A percentile compares a stretch with the other conserved stretches of the same genome.
These are phyloP conservation scores for Puccinellia tenuiflora DNA, from an alignment of 176 grass and related monocot genomes.

Conservation along the genomic window DNA sequence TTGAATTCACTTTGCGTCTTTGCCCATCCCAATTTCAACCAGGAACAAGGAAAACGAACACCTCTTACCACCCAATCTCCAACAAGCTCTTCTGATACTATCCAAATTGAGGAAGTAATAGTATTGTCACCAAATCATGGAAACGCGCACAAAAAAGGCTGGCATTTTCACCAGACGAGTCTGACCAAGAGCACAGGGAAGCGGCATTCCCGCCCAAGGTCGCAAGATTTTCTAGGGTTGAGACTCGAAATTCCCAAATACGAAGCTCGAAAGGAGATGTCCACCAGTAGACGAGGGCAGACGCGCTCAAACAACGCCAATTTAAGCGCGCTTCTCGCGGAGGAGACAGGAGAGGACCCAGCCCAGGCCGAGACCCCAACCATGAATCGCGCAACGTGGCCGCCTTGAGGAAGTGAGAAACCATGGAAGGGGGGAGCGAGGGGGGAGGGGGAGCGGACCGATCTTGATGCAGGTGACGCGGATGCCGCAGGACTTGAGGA, in stretches of 20 bases:
- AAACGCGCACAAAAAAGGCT: not conserved
- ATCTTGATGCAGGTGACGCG: conserved; percentile 98
- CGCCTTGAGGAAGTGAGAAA: not conserved
- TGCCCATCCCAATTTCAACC: not conserved
- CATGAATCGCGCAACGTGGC: not conserved
- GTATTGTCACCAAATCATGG: not conserved
- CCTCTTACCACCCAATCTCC: not conserved
- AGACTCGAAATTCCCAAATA: not conserved
- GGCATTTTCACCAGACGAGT: not conserved
- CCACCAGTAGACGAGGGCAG: not conserved
- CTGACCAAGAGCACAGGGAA: not conserved
- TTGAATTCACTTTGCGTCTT: not conserved
- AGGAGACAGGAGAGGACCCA: not conserved
- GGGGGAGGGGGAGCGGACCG: conserved; percentile 26
- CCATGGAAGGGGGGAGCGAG: not conserved
- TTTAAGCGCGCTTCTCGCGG: not conserved
- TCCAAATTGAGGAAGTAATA: not conserved
- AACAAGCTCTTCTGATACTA: not conserved
- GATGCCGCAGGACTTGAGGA: conserved; percentile 83
- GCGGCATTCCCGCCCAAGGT: not conserved
- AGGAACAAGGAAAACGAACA: not conserved
- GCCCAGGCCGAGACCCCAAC: not conserved
- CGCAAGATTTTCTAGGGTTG: not conserved
- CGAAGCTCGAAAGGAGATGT: not conserved
- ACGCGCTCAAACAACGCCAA: not conserved